Base-by-base conservation (phyloP, 2,329 filamentous ascomycete genomes). In the Apiospora sp. region DNA sequence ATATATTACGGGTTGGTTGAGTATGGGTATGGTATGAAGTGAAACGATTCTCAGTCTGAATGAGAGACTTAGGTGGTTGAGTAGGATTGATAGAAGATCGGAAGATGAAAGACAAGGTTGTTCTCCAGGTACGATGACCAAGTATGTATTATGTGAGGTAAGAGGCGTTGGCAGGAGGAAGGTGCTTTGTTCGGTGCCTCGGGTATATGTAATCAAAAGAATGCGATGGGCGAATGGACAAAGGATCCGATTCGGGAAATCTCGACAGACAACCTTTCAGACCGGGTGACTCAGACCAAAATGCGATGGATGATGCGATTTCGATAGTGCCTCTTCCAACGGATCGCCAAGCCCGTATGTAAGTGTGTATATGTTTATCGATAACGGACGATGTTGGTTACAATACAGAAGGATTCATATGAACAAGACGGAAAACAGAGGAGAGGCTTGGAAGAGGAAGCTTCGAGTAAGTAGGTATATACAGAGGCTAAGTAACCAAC, bases 221-320 rank as follows among this genome's bases (percentile, higher is more conserved):
- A 46, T 48, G 67, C 37, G 44, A 24, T n/a, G 48, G 34, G 41
- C 8, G 19, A 48, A 27, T 22, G 22, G 19, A 67, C 58, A 67
- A 71, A 46, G 51, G 41, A 10, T n/a, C 69, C 49, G 69, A 64
- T 24, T 30, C 30, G n/a, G n/a, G 68, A 58, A 37, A 61, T 10
- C 49, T 30, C 24, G 51, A 30, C 37, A 4, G 51, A 30, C 37
- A 8, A 14, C 54, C 44, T 43, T 70, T 54, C 68, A 37, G 69
- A 54, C 51, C 69, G 69, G 69, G 69, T 71, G 69, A 71, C 69
- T 71, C 69, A 71, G 69, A 67, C 49, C 30, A 41, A 41, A 34
- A 61, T 48, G 37, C 49, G 69, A 71, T 49, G 67, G 44, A 51
- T 46, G 44, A 68, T 68, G 67, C 67, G 67, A 68, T 61, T 30